Evolutionary conservation across 306 rosid species (phyloP).

Genomic region (Vigna unguiculata): DNA sequence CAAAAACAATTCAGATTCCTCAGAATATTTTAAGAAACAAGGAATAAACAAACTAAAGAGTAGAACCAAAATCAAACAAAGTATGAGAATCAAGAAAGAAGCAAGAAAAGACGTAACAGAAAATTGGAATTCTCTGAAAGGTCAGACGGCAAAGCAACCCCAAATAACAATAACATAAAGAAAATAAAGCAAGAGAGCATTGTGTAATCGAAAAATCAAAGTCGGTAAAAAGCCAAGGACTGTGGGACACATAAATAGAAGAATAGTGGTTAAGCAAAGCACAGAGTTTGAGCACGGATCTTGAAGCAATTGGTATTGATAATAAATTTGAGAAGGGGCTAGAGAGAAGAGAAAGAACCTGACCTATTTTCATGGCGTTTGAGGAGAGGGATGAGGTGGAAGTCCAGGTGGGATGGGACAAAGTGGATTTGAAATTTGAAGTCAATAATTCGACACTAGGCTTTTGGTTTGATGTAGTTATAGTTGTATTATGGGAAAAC

Average conservation of each 20-base stretch:
- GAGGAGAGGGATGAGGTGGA: conserved; percentile 69
- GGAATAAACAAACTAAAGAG: neutral
- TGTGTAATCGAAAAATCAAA: neutral
- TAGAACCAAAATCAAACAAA: conserved; percentile 10
- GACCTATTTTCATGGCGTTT: conserved; percentile 73
- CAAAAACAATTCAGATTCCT: neutral
- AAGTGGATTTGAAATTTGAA: conserved; percentile 18
- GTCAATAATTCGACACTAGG: neutral
- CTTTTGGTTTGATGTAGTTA: conserved; percentile 26
- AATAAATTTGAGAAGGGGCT: too few species aligned
- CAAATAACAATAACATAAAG: neutral
- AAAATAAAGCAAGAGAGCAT: neutral
- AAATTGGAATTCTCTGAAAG: conserved; percentile 18
- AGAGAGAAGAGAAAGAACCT: conserved; percentile 48
- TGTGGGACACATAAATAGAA: neutral
- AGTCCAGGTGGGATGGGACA: conserved; percentile 74
- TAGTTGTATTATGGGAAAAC: neutral
- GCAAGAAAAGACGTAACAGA: neutral
- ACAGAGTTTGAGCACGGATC: conserved; percentile 25
- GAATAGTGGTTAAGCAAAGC: conserved; percentile 8
- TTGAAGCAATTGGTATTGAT: conserved; percentile 34
- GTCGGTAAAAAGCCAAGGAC: neutral
- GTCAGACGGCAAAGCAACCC: neutral
- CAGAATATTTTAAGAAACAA: neutral
- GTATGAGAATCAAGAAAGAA: conserved; percentile 24